These are phyloP conservation scores for Curvularia spicifera DNA, from an alignment of 2,329 filamentous ascomycete genomes.

Conservation along the genomic window DNA sequence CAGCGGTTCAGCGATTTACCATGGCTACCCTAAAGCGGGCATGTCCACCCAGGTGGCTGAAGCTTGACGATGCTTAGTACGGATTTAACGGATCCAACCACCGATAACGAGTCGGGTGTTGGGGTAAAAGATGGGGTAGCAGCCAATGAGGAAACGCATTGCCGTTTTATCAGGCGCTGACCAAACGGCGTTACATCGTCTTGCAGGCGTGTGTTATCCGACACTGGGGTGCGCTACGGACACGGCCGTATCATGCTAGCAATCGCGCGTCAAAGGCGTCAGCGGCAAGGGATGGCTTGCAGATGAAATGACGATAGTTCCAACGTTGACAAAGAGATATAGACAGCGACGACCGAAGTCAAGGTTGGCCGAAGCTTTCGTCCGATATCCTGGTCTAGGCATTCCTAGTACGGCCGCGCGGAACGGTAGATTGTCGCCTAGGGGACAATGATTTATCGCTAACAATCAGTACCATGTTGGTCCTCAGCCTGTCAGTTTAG, in stretches of 20 bases:
- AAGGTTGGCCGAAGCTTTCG: slow-evolving; percentile 7
- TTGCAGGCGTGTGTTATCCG: slow-evolving; percentile 1
- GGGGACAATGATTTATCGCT: background rate
- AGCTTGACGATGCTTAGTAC: slow-evolving; percentile 27
- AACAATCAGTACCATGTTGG: slow-evolving; percentile 3
- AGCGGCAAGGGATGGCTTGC: background rate
- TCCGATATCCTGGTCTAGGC: background rate
- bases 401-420: background rate
- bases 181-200: slow-evolving; percentile 12
- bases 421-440: background rate
- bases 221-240: background rate
- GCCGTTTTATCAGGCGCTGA: slow-evolving; percentile 12
- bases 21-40: slow-evolving; percentile 14
- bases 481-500: background rate
- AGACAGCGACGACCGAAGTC: background rate
- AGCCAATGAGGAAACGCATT: slow-evolving; percentile 11
- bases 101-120: slow-evolving; percentile 17
- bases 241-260: background rate
- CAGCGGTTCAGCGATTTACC: slow-evolving; percentile 16
- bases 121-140: slow-evolving; percentile 20
- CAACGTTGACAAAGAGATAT: background rate
- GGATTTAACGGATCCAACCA: slow-evolving; percentile 7
- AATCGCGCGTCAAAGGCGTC: slow-evolving; percentile 10
- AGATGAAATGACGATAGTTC: slow-evolving; percentile 1
- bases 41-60: slow-evolving; percentile 14